Evolutionary conservation across 352 stramenopile genomes (phyloP), one percentile per base, ranked within the genome.

Genomic region (Phytophthora sojae): DNA sequence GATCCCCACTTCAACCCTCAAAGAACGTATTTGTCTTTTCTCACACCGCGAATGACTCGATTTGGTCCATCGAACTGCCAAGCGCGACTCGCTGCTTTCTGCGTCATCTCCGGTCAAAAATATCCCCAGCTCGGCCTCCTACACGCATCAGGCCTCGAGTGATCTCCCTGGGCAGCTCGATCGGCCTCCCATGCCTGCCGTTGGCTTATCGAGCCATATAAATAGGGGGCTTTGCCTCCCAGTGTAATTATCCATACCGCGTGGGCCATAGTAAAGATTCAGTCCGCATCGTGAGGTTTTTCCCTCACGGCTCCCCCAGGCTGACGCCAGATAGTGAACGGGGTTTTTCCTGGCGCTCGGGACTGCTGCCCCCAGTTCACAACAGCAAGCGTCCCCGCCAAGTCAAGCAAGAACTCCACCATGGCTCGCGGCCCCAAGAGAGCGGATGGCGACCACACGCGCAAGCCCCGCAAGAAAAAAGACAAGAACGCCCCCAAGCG

Each of bases 401-500:
- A 84, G 80, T 77, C 85, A 73, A 86, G 17, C 56, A 69, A 71
- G 32, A 56, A 21, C 21, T 21, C 21, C 56, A 87, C 66, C 71
- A 92, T 92, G 84, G 84, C 83, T 63, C 84, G 82, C 76, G 80
- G 73, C 85, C 82, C 86, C 37, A 92, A 92, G 76, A 94, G 91
- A 76, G 79, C 77, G 15, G 77, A 83, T 75, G 73, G 69, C 51
- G 84, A 85, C 57, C 84, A 85, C 44, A 79, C 76, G 54, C 85
- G 87, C 76, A 95, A 95, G 83, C 83, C 85, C 58, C 85, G 88
- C 75, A 89, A 91, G 78, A 97, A 97, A 87, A 97, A 96, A 88
- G 92, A 97, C 77, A 96, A 96, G 75, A 95, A 96, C 75, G 90
- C 87, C 35, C 92, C 92, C 49, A 97, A 97, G 82, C 89, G 91